Percentiles rank a stretch among this genome's conserved stretches.
phyloP scores from a whole-genome alignment of 345 rosid genomes.

The Boechera divaricarpa region DNA sequence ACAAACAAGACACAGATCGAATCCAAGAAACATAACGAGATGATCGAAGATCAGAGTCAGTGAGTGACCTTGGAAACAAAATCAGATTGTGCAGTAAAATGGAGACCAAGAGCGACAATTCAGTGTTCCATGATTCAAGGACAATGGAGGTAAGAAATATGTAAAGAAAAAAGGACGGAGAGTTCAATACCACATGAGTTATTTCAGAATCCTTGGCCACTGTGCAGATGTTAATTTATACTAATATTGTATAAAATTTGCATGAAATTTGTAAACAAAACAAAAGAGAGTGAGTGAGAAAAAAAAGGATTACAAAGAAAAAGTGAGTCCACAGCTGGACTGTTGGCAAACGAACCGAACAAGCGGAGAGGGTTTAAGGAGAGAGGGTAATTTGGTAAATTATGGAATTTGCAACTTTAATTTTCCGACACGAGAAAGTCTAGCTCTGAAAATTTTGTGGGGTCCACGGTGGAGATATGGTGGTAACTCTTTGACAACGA shows the following conservation, averaged over 20 bases:
- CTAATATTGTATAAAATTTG: neutral
- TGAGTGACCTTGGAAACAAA: slow-evolving; percentile 45
- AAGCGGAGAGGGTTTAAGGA: slow-evolving; percentile 16
- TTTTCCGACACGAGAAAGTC: slow-evolving; percentile 24
- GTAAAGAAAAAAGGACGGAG: slow-evolving; percentile 29
- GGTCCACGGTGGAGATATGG: slow-evolving; percentile 16
- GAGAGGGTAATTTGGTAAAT: slow-evolving; percentile 4
- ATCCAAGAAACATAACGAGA: neutral
- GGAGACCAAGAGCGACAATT: neutral
- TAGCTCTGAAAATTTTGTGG: neutral
- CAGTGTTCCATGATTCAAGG: slow-evolving; percentile 27
- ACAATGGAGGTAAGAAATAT: slow-evolving; percentile 4
- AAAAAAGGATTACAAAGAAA: neutral
- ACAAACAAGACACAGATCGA: neutral
- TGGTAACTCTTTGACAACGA: slow-evolving; percentile 22
- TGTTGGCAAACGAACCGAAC: slow-evolving; percentile 2
- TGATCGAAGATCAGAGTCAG: slow-evolving; percentile 22
- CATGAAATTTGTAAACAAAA: slow-evolving; percentile 19
- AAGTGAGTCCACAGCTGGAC: neutral
- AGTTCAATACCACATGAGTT: slow-evolving; percentile 25
- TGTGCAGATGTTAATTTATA: neutral
- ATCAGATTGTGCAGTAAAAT: slow-evolving; percentile 49
- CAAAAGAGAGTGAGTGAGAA: neutral
- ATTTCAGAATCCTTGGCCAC: slow-evolving; percentile 35
- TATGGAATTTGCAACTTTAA: neutral